Conservation (phyloP, 108 stramenopile species). For the Seminavis robusta region DNA sequence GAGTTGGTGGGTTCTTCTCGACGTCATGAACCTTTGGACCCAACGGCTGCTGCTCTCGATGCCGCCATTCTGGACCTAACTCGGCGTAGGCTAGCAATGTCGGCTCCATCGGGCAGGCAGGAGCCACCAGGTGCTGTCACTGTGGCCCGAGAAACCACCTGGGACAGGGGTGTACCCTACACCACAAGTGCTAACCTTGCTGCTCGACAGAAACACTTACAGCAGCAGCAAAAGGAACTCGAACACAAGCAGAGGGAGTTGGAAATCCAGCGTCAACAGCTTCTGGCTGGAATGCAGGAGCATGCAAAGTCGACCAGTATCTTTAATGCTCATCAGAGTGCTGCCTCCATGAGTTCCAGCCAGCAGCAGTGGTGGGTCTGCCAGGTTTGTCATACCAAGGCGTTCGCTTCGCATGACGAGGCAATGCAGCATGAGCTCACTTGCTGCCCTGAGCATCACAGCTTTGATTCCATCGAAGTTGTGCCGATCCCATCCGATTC, state of each 20-base stretch:
- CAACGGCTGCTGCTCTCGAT: conserved; percentile 53
- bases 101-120: too few relatives aligned
- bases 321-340: too few relatives aligned
- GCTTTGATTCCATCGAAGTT: too few relatives aligned
- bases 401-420: conserved; percentile 44
- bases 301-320: conserved; percentile 15
- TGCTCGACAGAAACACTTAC: conserved; percentile 36
- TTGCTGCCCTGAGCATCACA: conserved; percentile 4
- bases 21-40: conserved; percentile 38
- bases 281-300: conserved; percentile 44
- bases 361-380: conserved; percentile 36
- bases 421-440: conserved; percentile 22
- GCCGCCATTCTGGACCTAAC: conserved; percentile 56
- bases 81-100: conserved; percentile 39
- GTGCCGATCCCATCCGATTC: neutral
- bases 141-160: neutral
- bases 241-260: conserved; percentile 42
- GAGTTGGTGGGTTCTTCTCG: too few relatives aligned
- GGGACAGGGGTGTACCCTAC: neutral
- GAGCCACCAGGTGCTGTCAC: too few relatives aligned
- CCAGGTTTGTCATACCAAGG: conserved; percentile 46
- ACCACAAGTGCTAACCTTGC: conserved; percentile 1
- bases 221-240: conserved; percentile 45
- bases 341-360: too few relatives aligned
- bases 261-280: conserved; percentile 39